A percentile compares a stretch with the other conserved stretches of the same genome.
Conservation (phyloP, 2,329 filamentous ascomycete species). For the Aspergillus sp. region DNA sequence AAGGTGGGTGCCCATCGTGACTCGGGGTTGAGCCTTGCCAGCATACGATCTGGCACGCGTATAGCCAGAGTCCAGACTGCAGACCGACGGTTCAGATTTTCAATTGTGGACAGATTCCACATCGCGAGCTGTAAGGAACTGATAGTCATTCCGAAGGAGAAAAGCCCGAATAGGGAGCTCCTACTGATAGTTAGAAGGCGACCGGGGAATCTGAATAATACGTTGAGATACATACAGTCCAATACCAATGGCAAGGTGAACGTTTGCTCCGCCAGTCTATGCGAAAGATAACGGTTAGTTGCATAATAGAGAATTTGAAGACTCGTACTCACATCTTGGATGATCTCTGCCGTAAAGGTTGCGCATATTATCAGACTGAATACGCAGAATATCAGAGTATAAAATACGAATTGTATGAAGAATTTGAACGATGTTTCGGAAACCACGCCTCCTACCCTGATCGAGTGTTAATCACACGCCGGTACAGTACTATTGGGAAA, state of each 20-base stretch:
- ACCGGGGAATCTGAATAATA: conserved; percentile 11
- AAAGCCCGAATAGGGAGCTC: conserved; percentile 74
- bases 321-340: conserved; percentile 42
- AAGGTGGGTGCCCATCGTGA: conserved; percentile 37
- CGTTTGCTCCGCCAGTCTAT: conserved; percentile 50
- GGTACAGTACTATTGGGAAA: neutral
- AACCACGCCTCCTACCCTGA: conserved; percentile 86
- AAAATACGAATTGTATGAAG: conserved; percentile 83
- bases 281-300: conserved; percentile 15
- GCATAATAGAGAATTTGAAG: neutral
- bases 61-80: conserved; percentile 75
- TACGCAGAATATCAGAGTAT: conserved; percentile 67
- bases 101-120: conserved; percentile 80
- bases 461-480: conserved; percentile 17
- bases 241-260: conserved; percentile 66
- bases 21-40: conserved; percentile 38
- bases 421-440: conserved; percentile 86
- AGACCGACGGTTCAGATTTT: conserved; percentile 65
- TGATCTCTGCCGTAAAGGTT: conserved; percentile 62
- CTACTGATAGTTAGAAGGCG: conserved; percentile 30
- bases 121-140: conserved; percentile 71
- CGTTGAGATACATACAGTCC: conserved; percentile 53
- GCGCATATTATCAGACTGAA: conserved; percentile 65
- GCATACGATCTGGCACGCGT: conserved; percentile 58
- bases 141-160: conserved; percentile 72